Percentiles rank a stretch among this genome's conserved stretches.
phyloP scores from a whole-genome alignment of 2,329 filamentous ascomycete genomes.

The Ophiostoma australiae region DNA sequence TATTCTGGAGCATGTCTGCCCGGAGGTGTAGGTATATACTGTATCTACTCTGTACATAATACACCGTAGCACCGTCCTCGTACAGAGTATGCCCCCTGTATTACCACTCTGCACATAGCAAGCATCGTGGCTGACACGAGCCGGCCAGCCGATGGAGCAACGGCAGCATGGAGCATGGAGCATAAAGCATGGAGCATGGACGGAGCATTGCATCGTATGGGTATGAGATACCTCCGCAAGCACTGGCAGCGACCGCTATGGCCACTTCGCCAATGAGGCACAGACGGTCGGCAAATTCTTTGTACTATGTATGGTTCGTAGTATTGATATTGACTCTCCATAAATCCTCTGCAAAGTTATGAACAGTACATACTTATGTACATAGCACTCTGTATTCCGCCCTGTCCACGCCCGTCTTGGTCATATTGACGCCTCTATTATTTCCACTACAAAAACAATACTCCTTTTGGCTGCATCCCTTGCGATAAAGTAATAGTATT shows the following conservation, averaged over 20 bases:
- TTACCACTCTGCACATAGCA: background rate
- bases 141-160: background rate
- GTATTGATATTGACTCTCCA: background rate
- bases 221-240: too few species aligned
- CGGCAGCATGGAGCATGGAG: background rate
- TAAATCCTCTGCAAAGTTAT: background rate
- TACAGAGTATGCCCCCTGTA: background rate
- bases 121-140: slow-evolving; percentile 7
- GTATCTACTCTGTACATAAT: background rate
- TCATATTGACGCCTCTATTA: background rate
- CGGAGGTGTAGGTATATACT: too few species aligned
- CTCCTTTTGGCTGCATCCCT: background rate
- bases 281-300: background rate
- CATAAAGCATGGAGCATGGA: background rate
- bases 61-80: background rate
- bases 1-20: background rate
- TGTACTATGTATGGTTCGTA: too few species aligned
- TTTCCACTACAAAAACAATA: background rate
- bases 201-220: background rate
- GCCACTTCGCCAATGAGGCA: background rate
- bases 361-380: too few species aligned
- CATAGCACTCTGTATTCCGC: too few species aligned
- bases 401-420: background rate
- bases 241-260: background rate
- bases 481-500: background rate